Conservation (phyloP, 768 basidiomycete genomes). For the Hygrophorus russula region DNA sequence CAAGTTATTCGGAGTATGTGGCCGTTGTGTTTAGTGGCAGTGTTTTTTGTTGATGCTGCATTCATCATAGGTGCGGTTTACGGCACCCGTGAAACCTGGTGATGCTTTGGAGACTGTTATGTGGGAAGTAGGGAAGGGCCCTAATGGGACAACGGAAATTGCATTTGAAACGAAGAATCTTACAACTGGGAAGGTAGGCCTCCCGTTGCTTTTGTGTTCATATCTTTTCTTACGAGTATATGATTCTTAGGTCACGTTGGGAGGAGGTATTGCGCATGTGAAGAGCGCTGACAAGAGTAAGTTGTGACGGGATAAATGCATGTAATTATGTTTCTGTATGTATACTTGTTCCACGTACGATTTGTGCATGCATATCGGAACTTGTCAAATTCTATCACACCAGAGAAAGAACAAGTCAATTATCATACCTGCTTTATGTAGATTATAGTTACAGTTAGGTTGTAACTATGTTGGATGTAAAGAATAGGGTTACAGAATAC, state of each 20-base stretch:
- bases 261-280: conserved; percentile 1
- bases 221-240: too few relatives aligned
- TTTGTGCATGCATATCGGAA: too few relatives aligned
- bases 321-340: not conserved
- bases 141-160: conserved; percentile 46
- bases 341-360: too few relatives aligned
- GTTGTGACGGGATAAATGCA: conserved; percentile 4
- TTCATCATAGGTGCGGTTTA: conserved; percentile 41
- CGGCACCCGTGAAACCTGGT: conserved; percentile 74
- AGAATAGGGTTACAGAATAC: not conserved
- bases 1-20: conserved; percentile 52
- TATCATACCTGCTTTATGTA: too few relatives aligned
- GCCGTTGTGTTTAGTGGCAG: too few relatives aligned
- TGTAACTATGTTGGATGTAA: not conserved
- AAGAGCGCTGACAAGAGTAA: conserved; percentile 9
- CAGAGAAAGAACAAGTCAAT: not conserved
- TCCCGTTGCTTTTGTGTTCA: not conserved
- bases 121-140: conserved; percentile 67
- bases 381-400: not conserved
- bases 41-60: too few relatives aligned
- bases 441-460: too few relatives aligned
- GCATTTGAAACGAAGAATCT: conserved; percentile 53
- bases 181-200: conserved; percentile 43
- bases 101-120: conserved; percentile 68
- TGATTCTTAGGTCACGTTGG: conserved; percentile 2